phyloP scores from a whole-genome alignment of 257 asterid genomes.

The Solanum dulcamara region DNA sequence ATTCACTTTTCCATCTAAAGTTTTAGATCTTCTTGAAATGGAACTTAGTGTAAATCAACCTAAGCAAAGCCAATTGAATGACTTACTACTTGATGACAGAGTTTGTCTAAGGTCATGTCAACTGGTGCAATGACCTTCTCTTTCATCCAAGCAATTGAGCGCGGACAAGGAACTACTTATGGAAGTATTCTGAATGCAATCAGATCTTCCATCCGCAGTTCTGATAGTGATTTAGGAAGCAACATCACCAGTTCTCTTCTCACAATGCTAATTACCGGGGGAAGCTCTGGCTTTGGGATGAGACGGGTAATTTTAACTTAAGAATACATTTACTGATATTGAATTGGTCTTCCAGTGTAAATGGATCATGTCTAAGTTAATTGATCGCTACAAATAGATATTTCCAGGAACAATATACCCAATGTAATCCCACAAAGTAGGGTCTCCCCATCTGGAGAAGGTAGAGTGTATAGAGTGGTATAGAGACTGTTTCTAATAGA shows the following conservation, averaged over 20 bases:
- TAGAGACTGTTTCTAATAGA: background rate
- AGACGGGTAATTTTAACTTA: constrained; percentile 41
- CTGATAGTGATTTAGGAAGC: constrained; percentile 34
- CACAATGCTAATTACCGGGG: constrained; percentile 72
- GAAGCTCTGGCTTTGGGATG: constrained; percentile 24
- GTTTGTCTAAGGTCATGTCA: constrained; percentile 71
- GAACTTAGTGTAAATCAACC: background rate
- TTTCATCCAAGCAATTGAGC: constrained; percentile 83
- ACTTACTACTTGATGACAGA: constrained; percentile 22
- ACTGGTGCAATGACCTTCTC: constrained; percentile 96
- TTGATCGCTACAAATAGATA: no score
- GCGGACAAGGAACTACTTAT: constrained; percentile 59
- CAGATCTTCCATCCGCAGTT: constrained; percentile 56
- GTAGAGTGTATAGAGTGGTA: background rate
- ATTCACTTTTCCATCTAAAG: background rate
- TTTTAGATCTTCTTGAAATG: background rate
- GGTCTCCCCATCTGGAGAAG: background rate
- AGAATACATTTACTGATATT: background rate
- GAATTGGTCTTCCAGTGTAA: background rate
- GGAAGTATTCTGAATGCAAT: constrained; percentile 71
- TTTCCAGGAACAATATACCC: background rate
- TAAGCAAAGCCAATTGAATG: background rate
- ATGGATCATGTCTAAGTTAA: background rate
- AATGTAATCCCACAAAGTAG: background rate
- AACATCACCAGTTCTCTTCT: constrained; percentile 48